Base-by-base conservation (phyloP, 331 rosid genomes). In the Cydonia oblonga region DNA sequence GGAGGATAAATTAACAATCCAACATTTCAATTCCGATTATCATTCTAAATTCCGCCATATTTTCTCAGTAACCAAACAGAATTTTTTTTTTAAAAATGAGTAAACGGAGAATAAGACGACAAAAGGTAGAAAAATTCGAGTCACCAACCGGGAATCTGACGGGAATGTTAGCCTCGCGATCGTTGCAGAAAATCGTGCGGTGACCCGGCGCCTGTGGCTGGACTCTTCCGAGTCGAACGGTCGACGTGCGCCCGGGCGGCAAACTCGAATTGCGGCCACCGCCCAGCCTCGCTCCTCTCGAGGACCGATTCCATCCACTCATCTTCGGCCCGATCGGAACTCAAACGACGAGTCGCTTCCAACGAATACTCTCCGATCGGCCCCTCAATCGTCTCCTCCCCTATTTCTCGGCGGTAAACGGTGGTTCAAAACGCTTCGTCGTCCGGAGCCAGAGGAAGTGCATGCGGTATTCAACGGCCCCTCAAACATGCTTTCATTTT, bases 121-220 rank as follows among this genome's bases (percentile, higher is more conserved):
- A 24, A 28, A 16, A 28, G 10, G 15, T 46, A 44, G 61, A 30
- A 23, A n/a, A 66, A 6, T 62, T 62, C 68, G 67, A 6, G 62
- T 46, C 40, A 15, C 69, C 32, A 74, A 93, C 98, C 98, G 71
- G 87, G 84, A 89, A 93, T 74, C 86, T 89, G 44, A 91, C 86
- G 53, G 81, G 83, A 6, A 33, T 54, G 80, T 89, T 90, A 29
- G 96, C 85, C 35, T 93, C 97, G 64, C 96, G 97, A 77, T 93
- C 92, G 67, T 93, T 90, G 81, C 96, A 90, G 87, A 72, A 89
- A 60, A 93, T 84, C 77, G 96, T 93, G 33, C 98, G 97, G 75
- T 87, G 68, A 32, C 92, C 83, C 12, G 98, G 98, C 3, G 98
- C 97, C 75, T 90, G 98, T 4, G 98, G 98, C 83, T 88, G 97